Conservation (phyloP, 2,329 filamentous ascomycete genomes). For the Phaeosphaeriaceae sp. region DNA sequence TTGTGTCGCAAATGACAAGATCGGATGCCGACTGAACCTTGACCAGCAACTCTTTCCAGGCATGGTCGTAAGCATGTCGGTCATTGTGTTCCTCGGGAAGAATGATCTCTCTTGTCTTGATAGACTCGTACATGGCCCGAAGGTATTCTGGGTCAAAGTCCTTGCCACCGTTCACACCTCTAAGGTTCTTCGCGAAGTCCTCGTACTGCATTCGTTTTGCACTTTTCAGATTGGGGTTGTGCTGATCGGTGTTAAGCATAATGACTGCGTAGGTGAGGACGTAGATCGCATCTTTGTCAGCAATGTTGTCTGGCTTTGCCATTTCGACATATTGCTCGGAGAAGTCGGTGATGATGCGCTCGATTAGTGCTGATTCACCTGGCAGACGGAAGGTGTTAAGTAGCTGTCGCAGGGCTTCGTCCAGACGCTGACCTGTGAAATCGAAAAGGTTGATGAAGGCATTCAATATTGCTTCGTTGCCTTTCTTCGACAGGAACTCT, state of each 20-base stretch:
- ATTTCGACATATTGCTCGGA: constrained; percentile 81
- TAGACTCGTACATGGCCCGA: constrained; percentile 86
- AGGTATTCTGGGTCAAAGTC: constrained; percentile 87
- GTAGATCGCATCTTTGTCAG: constrained; percentile 85
- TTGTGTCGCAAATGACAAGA: constrained; percentile 83
- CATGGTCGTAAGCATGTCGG: constrained; percentile 94
- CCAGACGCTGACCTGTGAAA: constrained; percentile 83
- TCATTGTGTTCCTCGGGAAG: constrained; percentile 97
- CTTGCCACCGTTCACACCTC: constrained; percentile 84
- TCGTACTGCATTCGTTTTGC: constrained; percentile 82
- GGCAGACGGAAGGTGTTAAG: constrained; percentile 92
- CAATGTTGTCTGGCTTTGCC: constrained; percentile 74
- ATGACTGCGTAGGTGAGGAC: constrained; percentile 96
- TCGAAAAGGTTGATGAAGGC: constrained; percentile 89
- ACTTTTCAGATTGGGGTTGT: constrained; percentile 86
- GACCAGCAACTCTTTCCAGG: constrained; percentile 91
- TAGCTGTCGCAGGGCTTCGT: constrained; percentile 87
- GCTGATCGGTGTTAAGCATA: constrained; percentile 95
- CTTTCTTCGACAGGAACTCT: constrained; percentile 90
- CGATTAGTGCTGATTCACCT: constrained; percentile 90
- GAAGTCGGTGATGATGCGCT: constrained; percentile 88
- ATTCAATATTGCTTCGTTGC: constrained; percentile 82
- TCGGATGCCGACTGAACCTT: constrained; percentile 81
- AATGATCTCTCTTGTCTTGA: constrained; percentile 93
- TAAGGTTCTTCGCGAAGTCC: constrained; percentile 87